Evolutionary conservation across 2,329 filamentous ascomycete species (phyloP).

Genomic region (Shiraia bambusicola): DNA sequence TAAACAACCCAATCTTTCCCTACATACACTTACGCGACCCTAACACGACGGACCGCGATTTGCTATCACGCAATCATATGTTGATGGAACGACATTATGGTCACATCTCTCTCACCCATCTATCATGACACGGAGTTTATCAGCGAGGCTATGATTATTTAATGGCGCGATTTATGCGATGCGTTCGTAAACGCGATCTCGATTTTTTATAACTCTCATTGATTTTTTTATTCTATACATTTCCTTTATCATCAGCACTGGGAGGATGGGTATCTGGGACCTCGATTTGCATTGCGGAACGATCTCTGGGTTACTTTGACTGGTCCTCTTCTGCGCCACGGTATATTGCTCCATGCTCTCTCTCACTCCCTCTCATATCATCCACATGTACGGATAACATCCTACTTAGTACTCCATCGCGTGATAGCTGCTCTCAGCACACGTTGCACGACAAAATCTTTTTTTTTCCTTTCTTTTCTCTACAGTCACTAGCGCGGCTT

Average conservation of each 20-base stretch:
- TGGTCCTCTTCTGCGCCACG: conserved; percentile 19
- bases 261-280: conserved; percentile 31
- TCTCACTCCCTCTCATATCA: conserved; percentile 15
- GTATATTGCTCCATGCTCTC: conserved; percentile 17
- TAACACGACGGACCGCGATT: conserved; percentile 23
- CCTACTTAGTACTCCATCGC: conserved; percentile 8
- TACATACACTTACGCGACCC: conserved; percentile 17
- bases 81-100: conserved; percentile 42
- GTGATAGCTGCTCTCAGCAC: conserved; percentile 4
- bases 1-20: conserved; percentile 8
- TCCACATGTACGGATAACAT: conserved; percentile 9
- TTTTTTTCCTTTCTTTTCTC: conserved; percentile 13
- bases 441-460: conserved; percentile 5
- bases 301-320: conserved; percentile 34
- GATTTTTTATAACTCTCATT: conserved; percentile 36
- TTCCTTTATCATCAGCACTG: conserved; percentile 24
- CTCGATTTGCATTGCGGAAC: conserved; percentile 14
- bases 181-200: conserved; percentile 34
- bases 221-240: conserved; percentile 22
- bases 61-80: conserved; percentile 17
- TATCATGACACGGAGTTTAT: conserved; percentile 43
- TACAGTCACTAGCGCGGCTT: conserved; percentile 14
- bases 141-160: conserved; percentile 41
- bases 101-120: conserved; percentile 25
- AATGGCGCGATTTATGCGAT: conserved; percentile 41